phyloP scores from a whole-genome alignment of 2,329 filamentous ascomycete genomes.

The Arthrobotrys pseudoclavata region DNA sequence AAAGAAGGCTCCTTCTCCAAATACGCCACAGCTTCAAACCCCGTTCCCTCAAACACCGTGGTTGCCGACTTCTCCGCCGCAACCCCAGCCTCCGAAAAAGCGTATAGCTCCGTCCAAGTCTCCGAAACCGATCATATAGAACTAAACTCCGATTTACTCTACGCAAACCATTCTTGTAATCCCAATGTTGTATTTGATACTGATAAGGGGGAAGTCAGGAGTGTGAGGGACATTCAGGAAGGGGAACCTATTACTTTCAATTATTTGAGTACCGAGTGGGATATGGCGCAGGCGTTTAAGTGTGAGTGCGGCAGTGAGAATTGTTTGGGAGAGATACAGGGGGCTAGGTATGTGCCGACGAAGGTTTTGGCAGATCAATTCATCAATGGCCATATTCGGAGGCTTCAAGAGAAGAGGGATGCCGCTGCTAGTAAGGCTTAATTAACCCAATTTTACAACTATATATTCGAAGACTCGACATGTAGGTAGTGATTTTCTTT shows the following conservation, averaged over 20 bases:
- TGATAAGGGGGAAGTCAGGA: slow-evolving; percentile 72
- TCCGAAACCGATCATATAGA: slow-evolving; percentile 72
- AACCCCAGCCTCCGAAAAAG: slow-evolving; percentile 72
- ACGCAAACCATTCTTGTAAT: slow-evolving; percentile 78
- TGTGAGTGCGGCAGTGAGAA: slow-evolving; percentile 73
- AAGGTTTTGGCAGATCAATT: slow-evolving; percentile 73
- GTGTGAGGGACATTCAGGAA: slow-evolving; percentile 71
- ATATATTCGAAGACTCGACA: slow-evolving; percentile 1
- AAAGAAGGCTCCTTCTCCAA: slow-evolving; percentile 50
- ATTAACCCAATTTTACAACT: background rate
- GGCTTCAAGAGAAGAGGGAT: slow-evolving; percentile 69
- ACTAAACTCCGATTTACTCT: slow-evolving; percentile 76
- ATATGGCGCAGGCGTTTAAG: slow-evolving; percentile 79
- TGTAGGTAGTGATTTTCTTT: slow-evolving; percentile 10
- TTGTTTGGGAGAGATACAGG: slow-evolving; percentile 75
- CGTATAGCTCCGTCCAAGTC: slow-evolving; percentile 76
- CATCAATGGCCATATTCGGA: slow-evolving; percentile 74
- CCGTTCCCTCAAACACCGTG: slow-evolving; percentile 74
- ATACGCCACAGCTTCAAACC: slow-evolving; percentile 49
- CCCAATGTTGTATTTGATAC: slow-evolving; percentile 77
- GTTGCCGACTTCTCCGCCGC: slow-evolving; percentile 77
- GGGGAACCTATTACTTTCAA: slow-evolving; percentile 79
- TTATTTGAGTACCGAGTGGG: slow-evolving; percentile 81
- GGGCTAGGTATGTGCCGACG: slow-evolving; percentile 74
- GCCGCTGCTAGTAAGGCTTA: slow-evolving; percentile 1